phyloP scores from a whole-genome alignment of 306 rosid genomes.

The Trifolium subterraneum region DNA sequence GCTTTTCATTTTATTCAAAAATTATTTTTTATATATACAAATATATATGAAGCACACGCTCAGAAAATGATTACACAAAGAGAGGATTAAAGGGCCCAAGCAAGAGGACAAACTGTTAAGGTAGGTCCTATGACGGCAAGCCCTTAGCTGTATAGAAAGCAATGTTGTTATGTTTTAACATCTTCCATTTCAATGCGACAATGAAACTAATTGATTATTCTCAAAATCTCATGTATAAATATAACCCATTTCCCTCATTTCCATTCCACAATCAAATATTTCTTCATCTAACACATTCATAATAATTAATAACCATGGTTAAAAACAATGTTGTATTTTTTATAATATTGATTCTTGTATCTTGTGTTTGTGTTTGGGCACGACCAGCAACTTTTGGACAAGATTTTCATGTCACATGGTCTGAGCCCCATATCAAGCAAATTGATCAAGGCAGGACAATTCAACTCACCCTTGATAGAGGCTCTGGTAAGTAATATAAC shows the following conservation, averaged over 20 bases:
- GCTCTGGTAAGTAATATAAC: conserved; percentile 59
- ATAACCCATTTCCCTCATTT: conserved; percentile 23
- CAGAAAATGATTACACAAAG: conserved; percentile 19
- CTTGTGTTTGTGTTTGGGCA: conserved; percentile 50
- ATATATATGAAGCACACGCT: conserved; percentile 33
- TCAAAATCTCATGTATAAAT: conserved; percentile 42
- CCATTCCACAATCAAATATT: conserved; percentile 38
- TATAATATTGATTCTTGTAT: conserved; percentile 42
- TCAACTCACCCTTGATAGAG: conserved; percentile 84
- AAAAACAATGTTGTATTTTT: conserved; percentile 19
- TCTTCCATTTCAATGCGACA: conserved; percentile 46
- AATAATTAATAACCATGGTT: conserved; percentile 35
- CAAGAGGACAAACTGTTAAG: conserved; percentile 39
- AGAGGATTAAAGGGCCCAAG: conserved; percentile 29
- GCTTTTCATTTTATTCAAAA: background rate
- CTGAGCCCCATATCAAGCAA: conserved; percentile 73
- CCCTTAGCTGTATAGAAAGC: conserved; percentile 87
- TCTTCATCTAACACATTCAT: background rate
- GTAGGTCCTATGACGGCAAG: conserved; percentile 72
- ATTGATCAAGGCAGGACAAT: conserved; percentile 78
- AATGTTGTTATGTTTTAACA: conserved; percentile 39
- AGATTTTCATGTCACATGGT: conserved; percentile 78
- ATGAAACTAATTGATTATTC: background rate
- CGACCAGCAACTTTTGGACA: conserved; percentile 77
- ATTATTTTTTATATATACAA: background rate